phyloP scores from a whole-genome alignment of 768 basidiomycete species.

The Lentinula sp. region DNA sequence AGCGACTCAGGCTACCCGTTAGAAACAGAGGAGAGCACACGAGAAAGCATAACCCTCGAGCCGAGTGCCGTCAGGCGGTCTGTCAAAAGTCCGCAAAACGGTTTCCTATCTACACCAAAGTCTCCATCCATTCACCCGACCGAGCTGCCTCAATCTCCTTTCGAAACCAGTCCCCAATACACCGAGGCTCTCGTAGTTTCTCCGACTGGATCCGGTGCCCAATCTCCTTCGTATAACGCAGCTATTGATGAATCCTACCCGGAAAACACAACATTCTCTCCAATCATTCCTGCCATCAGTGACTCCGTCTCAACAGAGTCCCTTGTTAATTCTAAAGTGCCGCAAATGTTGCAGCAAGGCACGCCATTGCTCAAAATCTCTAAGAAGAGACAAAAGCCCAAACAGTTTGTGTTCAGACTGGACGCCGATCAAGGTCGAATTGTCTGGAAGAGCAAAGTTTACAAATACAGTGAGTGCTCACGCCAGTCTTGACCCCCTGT shows the following conservation, averaged over 20 bases:
- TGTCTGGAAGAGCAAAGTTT: conserved; percentile 68
- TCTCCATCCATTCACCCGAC: background rate
- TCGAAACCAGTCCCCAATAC: background rate
- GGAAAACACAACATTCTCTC: background rate
- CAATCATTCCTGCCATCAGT: background rate
- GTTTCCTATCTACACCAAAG: background rate
- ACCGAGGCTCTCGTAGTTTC: background rate
- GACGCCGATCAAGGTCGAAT: conserved; percentile 80
- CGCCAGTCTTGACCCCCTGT: background rate
- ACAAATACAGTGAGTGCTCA: conserved; percentile 41
- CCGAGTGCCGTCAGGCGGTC: background rate
- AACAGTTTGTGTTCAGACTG: conserved; percentile 55
- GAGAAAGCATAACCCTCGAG: background rate
- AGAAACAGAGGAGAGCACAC: background rate
- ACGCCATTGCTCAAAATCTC: conserved; percentile 82
- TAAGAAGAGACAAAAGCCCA: conserved; percentile 62
- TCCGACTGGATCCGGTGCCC: background rate
- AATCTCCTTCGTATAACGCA: background rate
- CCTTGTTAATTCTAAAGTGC: conserved; percentile 37
- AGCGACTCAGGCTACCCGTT: background rate
- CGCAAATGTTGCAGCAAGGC: conserved; percentile 52
- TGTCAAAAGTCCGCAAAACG: background rate
- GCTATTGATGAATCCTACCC: background rate
- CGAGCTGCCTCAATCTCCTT: background rate
- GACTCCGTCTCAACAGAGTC: conserved; percentile 1